Base-by-base conservation (phyloP, 2,329 filamentous ascomycete genomes). In the Clonostachys rhizophaga region DNA sequence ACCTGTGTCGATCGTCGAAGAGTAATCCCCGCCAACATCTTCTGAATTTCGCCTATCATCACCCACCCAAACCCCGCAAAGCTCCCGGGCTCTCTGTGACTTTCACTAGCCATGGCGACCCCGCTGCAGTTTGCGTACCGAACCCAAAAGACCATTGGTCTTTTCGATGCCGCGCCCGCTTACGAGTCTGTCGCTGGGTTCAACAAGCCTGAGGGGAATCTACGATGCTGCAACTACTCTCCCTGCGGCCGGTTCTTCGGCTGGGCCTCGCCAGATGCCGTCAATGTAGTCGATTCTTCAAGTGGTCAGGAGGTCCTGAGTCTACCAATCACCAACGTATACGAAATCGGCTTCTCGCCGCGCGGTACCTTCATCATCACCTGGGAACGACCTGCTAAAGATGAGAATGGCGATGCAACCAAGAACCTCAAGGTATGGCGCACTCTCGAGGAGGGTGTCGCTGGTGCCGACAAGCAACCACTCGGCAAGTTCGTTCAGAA, bases 361-460 rank as follows among this genome's bases (percentile, higher is more conserved):
- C 78, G 84, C 47, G 94, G 94, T 51, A 94, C 89, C 49, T 99
- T 89, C 69, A 76, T 97, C 64, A 96, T 95, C 64, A 97, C 94
- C 46, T 97, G 91, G 91, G 92, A 99, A 74, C 85, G 94, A 35
- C 87, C 91, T 9, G 79, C 81, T 55, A 97, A 97, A 74, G 92
- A 97, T 61, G 92, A 92, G 62, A 86, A 88, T 50, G 94, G 94
- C 48, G 90, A 96, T 67, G 91, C 94, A 42, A 86, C 83, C 57
- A 96, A 96, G 81, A 99, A 99, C 66, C 75, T 99, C 54, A 97
- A 96, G 78, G 86, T 99, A 58, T 99, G 94, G 94, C 84, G 84
- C 63, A 91, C 89, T 35, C 72, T 89, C 47, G 87, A 92, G 62
- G 83, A 87, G 9, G 66, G 76, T 12, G 71, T 81, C 42, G 79